Base-by-base conservation (phyloP, 176 grass and related monocot genomes). In the Leersia perrieri region DNA sequence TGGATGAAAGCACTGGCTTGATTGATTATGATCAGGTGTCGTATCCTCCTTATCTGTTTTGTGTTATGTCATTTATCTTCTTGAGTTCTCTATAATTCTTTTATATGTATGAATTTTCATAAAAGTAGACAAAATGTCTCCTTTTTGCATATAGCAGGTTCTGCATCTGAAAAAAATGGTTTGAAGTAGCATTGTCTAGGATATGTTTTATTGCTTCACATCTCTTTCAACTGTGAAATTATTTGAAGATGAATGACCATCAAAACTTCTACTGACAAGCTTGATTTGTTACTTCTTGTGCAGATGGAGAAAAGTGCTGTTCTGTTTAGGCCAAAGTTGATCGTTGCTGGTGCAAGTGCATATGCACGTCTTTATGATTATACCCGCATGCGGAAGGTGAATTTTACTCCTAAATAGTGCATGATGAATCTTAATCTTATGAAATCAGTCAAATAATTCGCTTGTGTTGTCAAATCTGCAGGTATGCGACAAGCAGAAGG, bases 401-500 rank as follows among this genome's bases (percentile, higher is more conserved):
- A 82, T 80, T 77, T 81, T 44, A 65, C 85, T 85, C 2, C 7
- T 87, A 22, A 55, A 26, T 44, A 62, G 53, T 77, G 60, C 72
- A 83, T 45, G 40, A 35, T 28, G 29, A 45, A 72, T 13, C 0
- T 11, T 80, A 66, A 1, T 78, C 5, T 82, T 77, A 23, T 83
- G 4, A 28, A n/a, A 70, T 76, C 45, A 80, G 66, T 87, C 13
- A 41, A 65, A 65, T 76, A 83, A 80, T 77, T 68, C 36, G 45
- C 55, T 67, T 60, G 7, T 74, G 20, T 63, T 86, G 23, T 78
- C 28, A 11, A n/a, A 79, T 79, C 76, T 53, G 80, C 87, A 99
- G 97, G 84, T 99, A 57, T 99, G 97, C 68, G 86, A 99, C 91
- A 99, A 99, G 75, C 97, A 99, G 76, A 99, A 99, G 76, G 97